Conservation (phyloP, 805 yeast species). For the Yarrowia yakushimensis region DNA sequence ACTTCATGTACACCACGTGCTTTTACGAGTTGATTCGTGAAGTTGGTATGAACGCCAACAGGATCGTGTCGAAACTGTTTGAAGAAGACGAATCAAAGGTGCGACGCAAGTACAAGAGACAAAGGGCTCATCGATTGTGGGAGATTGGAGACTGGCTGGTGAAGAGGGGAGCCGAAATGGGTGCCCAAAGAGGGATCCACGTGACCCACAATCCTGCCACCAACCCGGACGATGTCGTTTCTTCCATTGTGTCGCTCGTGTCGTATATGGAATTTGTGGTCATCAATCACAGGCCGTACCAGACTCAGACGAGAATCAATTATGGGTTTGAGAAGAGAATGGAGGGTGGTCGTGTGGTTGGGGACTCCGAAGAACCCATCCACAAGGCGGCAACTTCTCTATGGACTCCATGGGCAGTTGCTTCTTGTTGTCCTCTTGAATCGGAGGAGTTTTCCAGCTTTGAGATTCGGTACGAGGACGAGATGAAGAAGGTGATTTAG, state of each 20-base stretch:
- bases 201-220: not conserved
- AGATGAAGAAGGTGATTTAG: not conserved
- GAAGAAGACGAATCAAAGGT: slow-evolving; percentile 12
- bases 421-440: not conserved
- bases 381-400: not conserved
- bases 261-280: slow-evolving; percentile 17
- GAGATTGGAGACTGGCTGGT: slow-evolving; percentile 22
- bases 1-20: slow-evolving; percentile 7
- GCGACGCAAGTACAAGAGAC: not conserved
- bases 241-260: not conserved
- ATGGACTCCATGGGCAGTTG: slow-evolving; percentile 14
- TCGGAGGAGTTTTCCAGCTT: not conserved
- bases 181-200: not conserved
- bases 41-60: slow-evolving; percentile 8
- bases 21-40: slow-evolving; percentile 16
- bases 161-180: not conserved
- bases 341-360: not conserved
- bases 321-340: not conserved
- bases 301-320: not conserved
- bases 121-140: slow-evolving; percentile 13
- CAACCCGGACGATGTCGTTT: not conserved
- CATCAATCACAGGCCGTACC: slow-evolving; percentile 6
- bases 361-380: not conserved
- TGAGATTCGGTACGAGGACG: slow-evolving; percentile 15
- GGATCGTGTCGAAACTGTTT: not conserved